These are phyloP conservation scores for Alternaria alternata DNA, from an alignment of 2,329 filamentous ascomycete genomes.

Conservation along the genomic window DNA sequence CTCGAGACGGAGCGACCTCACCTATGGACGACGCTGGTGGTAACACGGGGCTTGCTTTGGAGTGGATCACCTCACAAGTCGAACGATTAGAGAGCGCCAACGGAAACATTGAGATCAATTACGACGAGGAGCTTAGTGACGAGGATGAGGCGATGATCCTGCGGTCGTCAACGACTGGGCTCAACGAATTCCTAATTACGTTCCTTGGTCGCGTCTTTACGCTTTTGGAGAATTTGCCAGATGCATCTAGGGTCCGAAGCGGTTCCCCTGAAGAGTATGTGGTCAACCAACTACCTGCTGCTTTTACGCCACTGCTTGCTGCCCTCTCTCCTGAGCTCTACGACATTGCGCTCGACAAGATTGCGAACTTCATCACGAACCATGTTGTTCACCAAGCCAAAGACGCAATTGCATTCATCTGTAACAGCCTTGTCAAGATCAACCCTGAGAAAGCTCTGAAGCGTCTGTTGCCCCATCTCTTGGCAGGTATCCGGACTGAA, in stretches of 20 bases:
- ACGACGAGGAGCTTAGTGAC: conserved; percentile 80
- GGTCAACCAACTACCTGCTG: conserved; percentile 91
- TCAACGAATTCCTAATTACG: conserved; percentile 90
- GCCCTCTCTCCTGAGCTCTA: conserved; percentile 93
- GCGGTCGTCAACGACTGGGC: conserved; percentile 91
- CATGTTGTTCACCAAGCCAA: conserved; percentile 97
- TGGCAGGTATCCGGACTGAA: conserved; percentile 91
- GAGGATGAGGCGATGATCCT: conserved; percentile 87
- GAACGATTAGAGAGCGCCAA: conserved; percentile 91
- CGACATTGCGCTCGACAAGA: conserved; percentile 88
- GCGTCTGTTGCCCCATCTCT: conserved; percentile 87
- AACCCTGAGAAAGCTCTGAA: conserved; percentile 93
- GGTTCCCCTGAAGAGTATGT: conserved; percentile 96
- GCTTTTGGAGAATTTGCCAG: conserved; percentile 91
- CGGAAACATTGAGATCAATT: conserved; percentile 84
- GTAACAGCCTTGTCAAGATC: conserved; percentile 94
- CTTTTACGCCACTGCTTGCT: conserved; percentile 87
- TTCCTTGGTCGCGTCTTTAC: conserved; percentile 96
- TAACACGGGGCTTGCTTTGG: conserved; percentile 72
- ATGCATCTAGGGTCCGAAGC: conserved; percentile 84
- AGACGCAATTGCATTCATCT: conserved; percentile 98
- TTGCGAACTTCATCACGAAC: conserved; percentile 87
- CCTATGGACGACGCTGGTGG: conserved; percentile 47
- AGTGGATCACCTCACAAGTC: conserved; percentile 95
- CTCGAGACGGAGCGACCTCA: conserved; percentile 39